Evolutionary conservation across 106 monocot genomes (phyloP), one percentile per base, ranked within the genome.

Genomic region (Agapanthus africanus): DNA sequence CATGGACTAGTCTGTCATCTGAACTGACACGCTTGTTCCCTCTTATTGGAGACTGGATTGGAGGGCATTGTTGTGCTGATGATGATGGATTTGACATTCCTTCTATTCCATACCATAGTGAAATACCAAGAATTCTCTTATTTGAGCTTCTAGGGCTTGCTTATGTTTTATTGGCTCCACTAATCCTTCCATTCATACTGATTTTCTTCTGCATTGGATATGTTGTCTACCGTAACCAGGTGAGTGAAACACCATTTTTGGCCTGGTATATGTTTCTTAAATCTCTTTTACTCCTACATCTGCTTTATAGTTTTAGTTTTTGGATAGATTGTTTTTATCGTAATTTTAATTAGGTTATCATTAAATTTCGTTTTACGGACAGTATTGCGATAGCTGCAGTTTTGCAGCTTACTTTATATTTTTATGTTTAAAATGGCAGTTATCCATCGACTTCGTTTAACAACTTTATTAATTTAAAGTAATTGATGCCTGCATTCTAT

Each of bases 171-270:
- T 71, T 93, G 67, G 79, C 90, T 23, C 99, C 99, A 38, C 31
- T 99, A 39, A 99, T 99, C 78, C 81, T 99, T 11, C 99, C 93
- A 39, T 99, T 99, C 63, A 72, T 93, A 49, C 62, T 99, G 80
- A 71, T 99, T 73, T 99, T 80, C 73, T 92, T 99, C 78, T 87
- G 84, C 67, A 72, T 87, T 73, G 99, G 99, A 27, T 93, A 90
- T 66, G 77, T 99, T 36, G 71, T 99, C 37, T 99, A 87, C 56
- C 99, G 99, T 47, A 93, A 99, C 74, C 99, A 93, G 93, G 99
- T 93, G 38, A 78, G 77, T 49, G 18, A 68, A 26, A 23, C 47
- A 11, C 21, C 35, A 30, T 21, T 46, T 13, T 21, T 32, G 67
- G 5, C 46, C 7, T 27, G 3, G 40, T 15, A 42, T 40, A 42